Conservation (phyloP, 1,139 yeast species). For the Scheffersomyces stambukii region DNA sequence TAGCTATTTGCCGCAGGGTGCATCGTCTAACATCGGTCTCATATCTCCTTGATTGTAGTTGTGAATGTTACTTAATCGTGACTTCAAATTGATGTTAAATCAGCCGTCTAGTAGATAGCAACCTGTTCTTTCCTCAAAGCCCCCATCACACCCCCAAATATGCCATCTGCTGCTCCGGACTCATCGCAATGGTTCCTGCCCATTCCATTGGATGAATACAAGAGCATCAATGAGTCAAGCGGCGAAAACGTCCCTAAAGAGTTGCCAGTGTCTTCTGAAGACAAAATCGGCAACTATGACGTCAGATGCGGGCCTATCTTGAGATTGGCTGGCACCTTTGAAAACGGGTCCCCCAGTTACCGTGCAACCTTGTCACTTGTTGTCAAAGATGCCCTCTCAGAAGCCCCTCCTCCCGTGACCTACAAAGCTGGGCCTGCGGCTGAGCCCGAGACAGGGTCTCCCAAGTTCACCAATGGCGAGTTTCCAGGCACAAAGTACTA, state of each 20-base stretch:
- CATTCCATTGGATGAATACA: conserved; percentile 28
- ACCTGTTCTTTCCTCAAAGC: no score
- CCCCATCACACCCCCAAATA: not conserved
- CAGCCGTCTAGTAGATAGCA: no score
- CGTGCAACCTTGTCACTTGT: conserved; percentile 66
- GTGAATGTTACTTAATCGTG: no score
- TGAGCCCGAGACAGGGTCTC: conserved; percentile 6
- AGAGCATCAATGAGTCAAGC: conserved; percentile 20
- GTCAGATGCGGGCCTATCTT: conserved; percentile 76
- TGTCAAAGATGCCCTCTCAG: conserved; percentile 34
- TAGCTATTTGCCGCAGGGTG: no score
- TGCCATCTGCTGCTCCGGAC: conserved; percentile 1
- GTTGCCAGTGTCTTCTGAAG: conserved; percentile 12
- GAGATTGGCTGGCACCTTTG: conserved; percentile 59
- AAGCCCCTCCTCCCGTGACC: conserved; percentile 32
- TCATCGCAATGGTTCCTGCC: conserved; percentile 21
- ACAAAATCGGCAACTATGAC: conserved; percentile 32
- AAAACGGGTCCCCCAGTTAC: conserved; percentile 44
- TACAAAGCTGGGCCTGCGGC: conserved; percentile 38
- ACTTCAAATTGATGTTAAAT: no score
- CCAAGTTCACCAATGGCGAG: conserved; percentile 28
- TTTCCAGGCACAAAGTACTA: conserved; percentile 44
- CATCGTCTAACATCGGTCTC: no score
- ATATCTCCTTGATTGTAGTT: no score
- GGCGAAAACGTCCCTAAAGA: conserved; percentile 15